These are phyloP conservation scores for Eucalyptus fibrosa DNA, from an alignment of 345 rosid genomes.

Conservation along the genomic window DNA sequence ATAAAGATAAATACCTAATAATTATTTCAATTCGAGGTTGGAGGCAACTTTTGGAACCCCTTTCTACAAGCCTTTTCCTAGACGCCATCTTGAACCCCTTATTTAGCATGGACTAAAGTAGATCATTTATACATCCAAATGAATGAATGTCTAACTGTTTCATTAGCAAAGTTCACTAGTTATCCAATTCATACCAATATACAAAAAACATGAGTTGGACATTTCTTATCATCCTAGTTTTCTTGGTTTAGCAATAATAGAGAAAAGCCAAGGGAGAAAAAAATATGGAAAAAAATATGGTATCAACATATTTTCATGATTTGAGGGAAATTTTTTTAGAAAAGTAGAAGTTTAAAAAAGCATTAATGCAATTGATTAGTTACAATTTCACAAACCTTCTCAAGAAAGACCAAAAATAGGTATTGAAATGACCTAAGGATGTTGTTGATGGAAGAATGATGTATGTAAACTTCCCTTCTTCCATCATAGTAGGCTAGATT, in stretches of 20 bases:
- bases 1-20: too few relatives aligned
- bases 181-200: neutral
- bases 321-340: neutral
- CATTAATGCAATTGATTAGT: neutral
- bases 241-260: neutral
- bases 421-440: conserved; percentile 44
- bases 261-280: neutral
- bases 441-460: conserved; percentile 66
- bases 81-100: neutral
- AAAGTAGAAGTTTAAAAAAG: neutral
- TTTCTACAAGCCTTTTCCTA: too few relatives aligned
- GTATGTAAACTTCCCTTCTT: conserved; percentile 81
- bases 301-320: neutral
- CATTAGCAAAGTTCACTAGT: neutral
- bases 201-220: neutral
- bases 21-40: too few relatives aligned
- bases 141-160: neutral
- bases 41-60: too few relatives aligned
- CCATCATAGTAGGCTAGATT: conserved; percentile 68
- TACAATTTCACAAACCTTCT: conserved; percentile 40
- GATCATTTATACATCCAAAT: neutral
- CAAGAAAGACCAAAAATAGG: conserved; percentile 75
- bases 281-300: too few relatives aligned
- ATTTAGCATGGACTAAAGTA: neutral
- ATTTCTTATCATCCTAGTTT: neutral